Conservation (phyloP, 2,329 filamentous ascomycete genomes). For the Ceratocystis diversiconidia region DNA sequence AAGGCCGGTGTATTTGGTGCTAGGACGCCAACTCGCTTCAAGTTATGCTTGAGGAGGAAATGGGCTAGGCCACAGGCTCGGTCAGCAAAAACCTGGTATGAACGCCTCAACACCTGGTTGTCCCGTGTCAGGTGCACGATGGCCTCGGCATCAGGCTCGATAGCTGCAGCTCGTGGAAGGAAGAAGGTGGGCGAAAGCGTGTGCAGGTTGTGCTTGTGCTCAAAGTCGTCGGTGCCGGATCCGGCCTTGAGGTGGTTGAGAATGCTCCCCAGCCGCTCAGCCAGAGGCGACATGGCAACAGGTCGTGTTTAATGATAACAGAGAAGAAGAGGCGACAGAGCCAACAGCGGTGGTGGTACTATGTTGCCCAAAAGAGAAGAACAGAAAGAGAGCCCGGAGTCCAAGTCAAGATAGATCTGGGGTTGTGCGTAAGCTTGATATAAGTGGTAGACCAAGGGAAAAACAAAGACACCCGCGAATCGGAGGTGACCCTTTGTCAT, state of each 20-base stretch:
- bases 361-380: background rate
- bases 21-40: conserved; percentile 69
- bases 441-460: background rate
- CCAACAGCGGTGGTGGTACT: background rate
- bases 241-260: conserved; percentile 33
- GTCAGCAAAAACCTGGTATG: conserved; percentile 70
- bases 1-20: conserved; percentile 91
- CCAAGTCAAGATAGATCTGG: background rate
- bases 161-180: conserved; percentile 67
- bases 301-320: no score
- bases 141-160: conserved; percentile 74
- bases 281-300: conserved; percentile 35
- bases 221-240: conserved; percentile 21
- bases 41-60: conserved; percentile 60
- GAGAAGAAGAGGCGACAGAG: no score
- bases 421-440: background rate
- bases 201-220: conserved; percentile 48
- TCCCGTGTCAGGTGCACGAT: conserved; percentile 78
- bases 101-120: conserved; percentile 55
- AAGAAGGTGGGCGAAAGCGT: conserved; percentile 79
- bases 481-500: background rate
- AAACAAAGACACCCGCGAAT: background rate
- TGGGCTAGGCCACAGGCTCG: conserved; percentile 79
- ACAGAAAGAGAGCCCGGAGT: background rate
- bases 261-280: conserved; percentile 46